Evolutionary conservation across 495 filamentous ascomycete species (phyloP), one percentile per base, ranked within the genome.

Genomic region (Talaromyces trachyspermus): DNA sequence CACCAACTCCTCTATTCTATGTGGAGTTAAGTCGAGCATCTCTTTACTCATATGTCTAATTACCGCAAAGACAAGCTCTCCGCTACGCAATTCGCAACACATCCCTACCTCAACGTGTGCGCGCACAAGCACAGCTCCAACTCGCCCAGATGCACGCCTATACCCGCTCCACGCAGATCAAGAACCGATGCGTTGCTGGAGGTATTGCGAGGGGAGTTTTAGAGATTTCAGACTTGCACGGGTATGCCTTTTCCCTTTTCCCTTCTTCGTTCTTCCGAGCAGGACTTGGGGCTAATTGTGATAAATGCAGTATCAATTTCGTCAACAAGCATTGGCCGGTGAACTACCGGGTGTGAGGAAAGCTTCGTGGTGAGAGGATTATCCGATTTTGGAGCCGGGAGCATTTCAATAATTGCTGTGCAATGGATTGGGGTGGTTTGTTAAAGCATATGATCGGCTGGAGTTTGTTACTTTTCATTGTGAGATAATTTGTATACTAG

Each of bases 1-100:
- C 12, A 38, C 19, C 32, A 33, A 7, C n/a, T 9, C 1, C 47
- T 30, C 10, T 15, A 38, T 30, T 20, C 32, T 48, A 25, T 6
- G 26, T 11, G n/a, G 30, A 23, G 46, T 15, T 38, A 19, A 33
- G 27, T 29, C 43, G 43, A 32, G 51, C 25, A 43, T 44, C 40
- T 33, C n/a, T 29, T 22, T 27, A 2, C 33, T 37, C 9, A 3
- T 32, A 8, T n/a, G n/a, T n/a, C n/a, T n/a, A n/a, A n/a, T n/a
- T 35, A 9, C 18, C 29, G 14, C 54, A 56, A 51, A 95, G 92
- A 62, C 92, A 98, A 86, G 92, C 94, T 22, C 84, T 97, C 40
- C 86, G 92, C 54, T 96, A 95, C 68, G 80, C 94, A 53, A 84
- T 95, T 65, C 88, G 85, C 62, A 98, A 98, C 66, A 91, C 89